These are phyloP conservation scores for Jamesozyma hellenica DNA, from an alignment of 805 yeast genomes.

Conservation along the genomic window DNA sequence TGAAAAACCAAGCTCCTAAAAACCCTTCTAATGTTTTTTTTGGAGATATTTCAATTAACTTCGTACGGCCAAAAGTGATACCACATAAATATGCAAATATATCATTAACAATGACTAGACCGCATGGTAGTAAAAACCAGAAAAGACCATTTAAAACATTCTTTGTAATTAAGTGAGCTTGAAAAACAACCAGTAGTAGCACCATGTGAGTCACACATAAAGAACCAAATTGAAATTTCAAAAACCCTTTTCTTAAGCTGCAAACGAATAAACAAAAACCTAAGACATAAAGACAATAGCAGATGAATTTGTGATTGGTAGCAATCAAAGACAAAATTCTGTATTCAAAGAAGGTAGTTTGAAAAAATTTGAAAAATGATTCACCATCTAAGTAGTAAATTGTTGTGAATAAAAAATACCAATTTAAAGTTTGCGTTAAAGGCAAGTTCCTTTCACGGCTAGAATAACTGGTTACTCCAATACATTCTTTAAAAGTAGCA, in stretches of 20 bases:
- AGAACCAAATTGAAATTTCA: constrained; percentile 88
- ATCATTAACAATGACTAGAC: constrained; percentile 87
- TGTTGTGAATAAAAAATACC: constrained; percentile 87
- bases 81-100: constrained; percentile 96
- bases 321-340: constrained; percentile 46
- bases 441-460: constrained; percentile 77
- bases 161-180: constrained; percentile 84
- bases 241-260: constrained; percentile 78
- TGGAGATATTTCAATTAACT: constrained; percentile 86
- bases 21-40: constrained; percentile 97
- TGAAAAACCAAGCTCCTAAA: constrained; percentile 94
- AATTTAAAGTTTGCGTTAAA: constrained; percentile 70
- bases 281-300: constrained; percentile 72
- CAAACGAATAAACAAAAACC: constrained; percentile 88
- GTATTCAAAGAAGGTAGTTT: constrained; percentile 30
- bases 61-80: constrained; percentile 89
- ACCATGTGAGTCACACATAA: constrained; percentile 93
- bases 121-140: constrained; percentile 90
- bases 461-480: constrained; percentile 70
- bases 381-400: constrained; percentile 85
- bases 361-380: constrained; percentile 60
- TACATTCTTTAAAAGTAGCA: constrained; percentile 83
- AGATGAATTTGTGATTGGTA: constrained; percentile 70
- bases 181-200: constrained; percentile 77
- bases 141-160: constrained; percentile 84